Conservation (phyloP, 202 grass and related monocot species). For the Musa balbisiana region DNA sequence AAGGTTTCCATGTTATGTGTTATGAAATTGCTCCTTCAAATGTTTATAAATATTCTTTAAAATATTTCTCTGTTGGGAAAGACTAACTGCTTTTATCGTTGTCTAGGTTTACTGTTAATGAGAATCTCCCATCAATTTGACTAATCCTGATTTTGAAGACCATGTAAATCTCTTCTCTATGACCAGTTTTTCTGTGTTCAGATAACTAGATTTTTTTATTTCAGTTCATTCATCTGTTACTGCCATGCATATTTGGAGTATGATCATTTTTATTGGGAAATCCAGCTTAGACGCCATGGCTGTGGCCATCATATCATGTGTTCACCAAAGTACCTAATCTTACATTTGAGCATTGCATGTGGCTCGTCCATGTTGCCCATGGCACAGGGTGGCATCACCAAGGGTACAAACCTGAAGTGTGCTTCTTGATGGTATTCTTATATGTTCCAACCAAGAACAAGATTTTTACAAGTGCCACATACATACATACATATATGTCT, state of each 20-base stretch:
- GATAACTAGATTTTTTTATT: no score
- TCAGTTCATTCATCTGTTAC: background rate
- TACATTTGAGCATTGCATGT: background rate
- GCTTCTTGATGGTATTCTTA: background rate
- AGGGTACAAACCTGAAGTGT: background rate
- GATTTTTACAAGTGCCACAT: no score
- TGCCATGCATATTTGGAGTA: background rate
- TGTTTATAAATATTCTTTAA: background rate
- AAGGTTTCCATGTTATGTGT: background rate
- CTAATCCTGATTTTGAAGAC: slow-evolving; percentile 91
- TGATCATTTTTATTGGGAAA: background rate
- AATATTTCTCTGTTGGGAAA: background rate
- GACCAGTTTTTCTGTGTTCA: no score
- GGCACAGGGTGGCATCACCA: background rate
- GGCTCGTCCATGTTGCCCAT: background rate
- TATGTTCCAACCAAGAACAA: background rate
- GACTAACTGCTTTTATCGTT: background rate
- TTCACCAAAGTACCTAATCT: background rate
- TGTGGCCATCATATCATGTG: background rate
- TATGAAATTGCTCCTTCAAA: background rate
- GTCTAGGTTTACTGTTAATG: slow-evolving; percentile 86
- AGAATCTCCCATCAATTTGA: slow-evolving; percentile 93
- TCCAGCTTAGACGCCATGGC: background rate
- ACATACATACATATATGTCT: no score
- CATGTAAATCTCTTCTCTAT: slow-evolving; percentile 58